These are phyloP conservation scores for Lentinula aciculospora DNA, from an alignment of 768 basidiomycete genomes.

Conservation along the genomic window DNA sequence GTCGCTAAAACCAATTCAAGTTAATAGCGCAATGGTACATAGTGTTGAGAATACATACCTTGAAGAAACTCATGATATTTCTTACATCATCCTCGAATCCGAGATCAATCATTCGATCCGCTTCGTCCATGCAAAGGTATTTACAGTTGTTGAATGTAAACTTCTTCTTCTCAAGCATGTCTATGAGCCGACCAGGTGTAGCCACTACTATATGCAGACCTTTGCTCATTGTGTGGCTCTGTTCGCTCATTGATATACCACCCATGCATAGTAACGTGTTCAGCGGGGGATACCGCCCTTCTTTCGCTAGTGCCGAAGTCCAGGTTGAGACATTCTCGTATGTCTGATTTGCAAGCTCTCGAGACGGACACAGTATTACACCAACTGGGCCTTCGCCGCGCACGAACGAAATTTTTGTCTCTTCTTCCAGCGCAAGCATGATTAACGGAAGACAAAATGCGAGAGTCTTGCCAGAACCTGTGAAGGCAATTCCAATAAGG, in stretches of 20 bases:
- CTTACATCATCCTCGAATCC: slow-evolving; percentile 99
- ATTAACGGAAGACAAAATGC: slow-evolving; percentile 97
- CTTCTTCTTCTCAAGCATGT: slow-evolving; percentile 94
- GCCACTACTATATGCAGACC: slow-evolving; percentile 96
- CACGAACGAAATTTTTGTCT: slow-evolving; percentile 81
- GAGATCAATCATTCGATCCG: slow-evolving; percentile 98
- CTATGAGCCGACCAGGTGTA: slow-evolving; percentile 93
- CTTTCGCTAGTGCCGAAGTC: slow-evolving; percentile 77
- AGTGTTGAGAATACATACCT: slow-evolving; percentile 39
- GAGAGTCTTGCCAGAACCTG: slow-evolving; percentile 98
- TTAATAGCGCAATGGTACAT: background rate
- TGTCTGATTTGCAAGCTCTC: slow-evolving; percentile 95
- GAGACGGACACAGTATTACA: slow-evolving; percentile 91
- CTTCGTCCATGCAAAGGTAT: slow-evolving; percentile 98
- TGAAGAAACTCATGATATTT: slow-evolving; percentile 99
- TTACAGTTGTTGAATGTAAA: slow-evolving; percentile 94
- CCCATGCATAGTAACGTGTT: slow-evolving; percentile 93
- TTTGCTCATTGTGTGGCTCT: slow-evolving; percentile 83
- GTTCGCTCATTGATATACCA: slow-evolving; percentile 98
- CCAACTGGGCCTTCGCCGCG: slow-evolving; percentile 98
- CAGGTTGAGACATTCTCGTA: slow-evolving; percentile 90
- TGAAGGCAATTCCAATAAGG: slow-evolving; percentile 98
- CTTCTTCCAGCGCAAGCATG: slow-evolving; percentile 94
- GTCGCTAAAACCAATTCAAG: slow-evolving; percentile 47
- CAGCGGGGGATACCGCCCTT: slow-evolving; percentile 76